phyloP scores from a whole-genome alignment of 306 rosid species.

The Parietaria judaica region DNA sequence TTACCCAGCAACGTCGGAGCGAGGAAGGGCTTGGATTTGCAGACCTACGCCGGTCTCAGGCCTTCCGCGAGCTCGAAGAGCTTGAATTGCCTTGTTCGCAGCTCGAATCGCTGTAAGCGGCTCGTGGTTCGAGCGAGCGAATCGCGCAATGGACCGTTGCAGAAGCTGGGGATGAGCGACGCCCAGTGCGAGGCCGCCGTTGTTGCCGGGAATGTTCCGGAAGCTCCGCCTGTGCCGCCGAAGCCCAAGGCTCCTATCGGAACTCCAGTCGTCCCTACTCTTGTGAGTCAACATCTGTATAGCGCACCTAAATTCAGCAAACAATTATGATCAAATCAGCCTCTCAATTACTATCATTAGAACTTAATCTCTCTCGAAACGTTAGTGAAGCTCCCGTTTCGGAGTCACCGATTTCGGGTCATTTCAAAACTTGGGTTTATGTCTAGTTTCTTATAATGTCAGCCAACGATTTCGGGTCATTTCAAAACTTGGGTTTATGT shows the following conservation, averaged over 20 bases:
- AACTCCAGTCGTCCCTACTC: slow-evolving; percentile 72
- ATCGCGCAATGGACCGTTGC: slow-evolving; percentile 15
- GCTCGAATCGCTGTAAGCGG: slow-evolving; percentile 22
- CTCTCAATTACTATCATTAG: too few species aligned
- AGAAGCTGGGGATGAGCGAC: slow-evolving; percentile 44
- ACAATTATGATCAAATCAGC: too few species aligned
- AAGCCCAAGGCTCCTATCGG: slow-evolving; percentile 67
- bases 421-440: too few species aligned
- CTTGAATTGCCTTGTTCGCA: slow-evolving; percentile 29
- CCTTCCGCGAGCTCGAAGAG: slow-evolving; percentile 13
- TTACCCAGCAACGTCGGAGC: slow-evolving; percentile 28
- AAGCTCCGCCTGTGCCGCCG: slow-evolving; percentile 81
- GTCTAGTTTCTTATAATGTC: neutral
- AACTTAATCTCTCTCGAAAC: too few species aligned
- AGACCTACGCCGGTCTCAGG: slow-evolving; percentile 37
- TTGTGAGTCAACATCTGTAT: slow-evolving; percentile 48
- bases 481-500: slow-evolving; percentile 18
- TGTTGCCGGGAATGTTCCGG: slow-evolving; percentile 62
- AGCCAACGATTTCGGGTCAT: slow-evolving; percentile 52
- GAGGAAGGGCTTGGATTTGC: slow-evolving; percentile 33
- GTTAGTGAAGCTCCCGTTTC: too few species aligned
- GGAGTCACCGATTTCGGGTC: too few species aligned
- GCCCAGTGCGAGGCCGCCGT: slow-evolving; percentile 84
- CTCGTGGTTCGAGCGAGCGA: slow-evolving; percentile 46
- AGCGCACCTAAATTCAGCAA: neutral